Conservation (phyloP, 805 yeast genomes). For the Kodamaea kakaduensis region DNA sequence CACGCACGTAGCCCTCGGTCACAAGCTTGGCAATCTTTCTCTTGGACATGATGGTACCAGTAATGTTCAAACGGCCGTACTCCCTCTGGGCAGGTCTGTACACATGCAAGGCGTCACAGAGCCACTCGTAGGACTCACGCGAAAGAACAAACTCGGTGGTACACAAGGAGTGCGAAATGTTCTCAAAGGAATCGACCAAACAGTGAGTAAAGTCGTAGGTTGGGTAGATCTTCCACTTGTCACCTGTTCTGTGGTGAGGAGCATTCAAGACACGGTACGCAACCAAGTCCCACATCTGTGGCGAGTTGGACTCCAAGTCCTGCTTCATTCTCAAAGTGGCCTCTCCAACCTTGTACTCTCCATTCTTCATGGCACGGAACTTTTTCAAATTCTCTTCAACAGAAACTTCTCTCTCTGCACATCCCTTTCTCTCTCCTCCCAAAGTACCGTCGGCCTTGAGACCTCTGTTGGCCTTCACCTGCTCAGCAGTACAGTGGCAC, state of each 20-base stretch:
- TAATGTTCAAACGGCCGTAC: conserved; percentile 91
- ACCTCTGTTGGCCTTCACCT: conserved; percentile 88
- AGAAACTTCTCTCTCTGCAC: conserved; percentile 68
- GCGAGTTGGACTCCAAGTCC: conserved; percentile 83
- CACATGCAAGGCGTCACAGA: conserved; percentile 90
- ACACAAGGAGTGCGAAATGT: conserved; percentile 92
- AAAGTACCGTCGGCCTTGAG: conserved; percentile 85
- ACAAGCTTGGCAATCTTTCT: conserved; percentile 94
- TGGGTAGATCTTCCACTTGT: conserved; percentile 96
- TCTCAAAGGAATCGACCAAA: conserved; percentile 95
- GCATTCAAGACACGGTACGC: conserved; percentile 94
- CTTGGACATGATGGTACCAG: conserved; percentile 92
- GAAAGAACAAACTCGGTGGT: conserved; percentile 92
- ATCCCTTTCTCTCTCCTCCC: conserved; percentile 88
- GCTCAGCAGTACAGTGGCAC: conserved; percentile 89
- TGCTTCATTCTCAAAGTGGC: conserved; percentile 97
- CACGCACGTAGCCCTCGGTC: conserved; percentile 75
- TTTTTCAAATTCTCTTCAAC: conserved; percentile 72
- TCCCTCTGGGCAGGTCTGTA: conserved; percentile 99
- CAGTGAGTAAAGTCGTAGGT: conserved; percentile 99
- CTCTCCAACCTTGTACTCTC: conserved; percentile 81
- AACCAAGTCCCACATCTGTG: conserved; percentile 99
- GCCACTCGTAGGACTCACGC: conserved; percentile 97
- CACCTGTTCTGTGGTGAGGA: conserved; percentile 94
- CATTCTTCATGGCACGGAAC: conserved; percentile 90